Base-by-base conservation (phyloP, 2,329 filamentous ascomycete genomes). In the Bertia moriformis region DNA sequence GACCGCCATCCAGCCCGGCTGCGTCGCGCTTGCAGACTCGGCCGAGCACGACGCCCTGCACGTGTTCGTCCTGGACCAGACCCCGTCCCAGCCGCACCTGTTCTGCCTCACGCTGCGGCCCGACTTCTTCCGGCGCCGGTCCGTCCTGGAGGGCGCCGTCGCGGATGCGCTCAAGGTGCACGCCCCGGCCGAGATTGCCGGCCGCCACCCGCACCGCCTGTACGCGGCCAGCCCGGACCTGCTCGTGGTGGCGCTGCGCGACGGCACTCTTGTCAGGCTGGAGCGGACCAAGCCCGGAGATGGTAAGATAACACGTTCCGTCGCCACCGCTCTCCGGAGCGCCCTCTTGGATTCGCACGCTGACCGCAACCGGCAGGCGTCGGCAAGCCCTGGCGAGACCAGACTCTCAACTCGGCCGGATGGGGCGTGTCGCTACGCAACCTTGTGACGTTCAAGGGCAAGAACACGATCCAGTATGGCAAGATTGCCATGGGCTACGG, bases 81-180 rank as follows among this genome's bases (percentile, higher is more conserved):
- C n/a, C 50, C 89, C 88, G 43, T 72, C 77, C 44, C 66, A 72
- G n/a, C 83, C 80, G 51, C 77, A 85, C 46, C 67, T 98, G 14
- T 88, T 88, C 60, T 87, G 84, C 12, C 69, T 98, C 46, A 81
- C 72, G 14, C 60, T 98, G 38, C 78, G 81, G 42, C 81, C 83
- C 19, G 84, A 91, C 48, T 81, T 84, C 52, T 93, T 96, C 56
- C 71, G 78, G 43, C 78, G 77, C 54, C 68, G 71, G 42, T 66
- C 71, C 1, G 75, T 75, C 15, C 73, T 79, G 14, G 85, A 93
- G 46, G 73, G 79, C 39, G 79, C 81, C 41, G 63, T 87, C n/a
- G 68, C 69, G 22, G 82, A 87, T 40, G 77, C 81, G 57, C 88
- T 80, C 63, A 88, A 84, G 59, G 72, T 76, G 5, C 83, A 77